Percentiles rank a stretch among this genome's conserved stretches.
These are phyloP conservation scores for Carpinus fangiana DNA, from an alignment of 306 rosid species.

Conservation along the genomic window DNA sequence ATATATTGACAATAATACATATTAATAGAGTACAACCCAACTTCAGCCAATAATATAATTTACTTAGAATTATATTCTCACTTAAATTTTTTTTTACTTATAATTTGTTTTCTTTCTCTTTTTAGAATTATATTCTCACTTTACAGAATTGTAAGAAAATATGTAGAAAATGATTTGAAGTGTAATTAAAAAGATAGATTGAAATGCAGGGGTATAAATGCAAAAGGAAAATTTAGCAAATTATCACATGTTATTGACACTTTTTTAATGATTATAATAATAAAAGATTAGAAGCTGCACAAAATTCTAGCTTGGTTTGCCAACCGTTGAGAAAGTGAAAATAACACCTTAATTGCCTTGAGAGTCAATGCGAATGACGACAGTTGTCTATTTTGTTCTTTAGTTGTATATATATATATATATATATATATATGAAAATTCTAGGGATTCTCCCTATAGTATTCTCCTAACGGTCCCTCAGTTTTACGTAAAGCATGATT, in stretches of 20 bases:
- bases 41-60: too few relatives aligned
- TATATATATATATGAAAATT: too few relatives aligned
- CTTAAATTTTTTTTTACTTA: too few relatives aligned
- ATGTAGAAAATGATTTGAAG: neutral
- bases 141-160: neutral
- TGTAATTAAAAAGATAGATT: neutral
- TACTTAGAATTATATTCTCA: too few relatives aligned
- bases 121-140: too few relatives aligned
- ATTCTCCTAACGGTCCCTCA: too few relatives aligned
- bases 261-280: neutral
- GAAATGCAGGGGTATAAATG: neutral
- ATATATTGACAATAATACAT: too few relatives aligned
- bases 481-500: too few relatives aligned
- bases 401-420: neutral
- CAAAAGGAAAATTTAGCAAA: neutral
- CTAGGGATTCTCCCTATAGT: too few relatives aligned
- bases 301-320: constrained; percentile 42
- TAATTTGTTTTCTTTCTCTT: too few relatives aligned
- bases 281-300: neutral
- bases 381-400: constrained; percentile 10
- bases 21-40: too few relatives aligned
- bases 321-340: constrained; percentile 43
- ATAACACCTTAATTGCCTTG: neutral
- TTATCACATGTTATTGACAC: neutral
- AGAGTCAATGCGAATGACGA: constrained; percentile 37